Conservation (phyloP, 73 alveolate species). For the Tetrahymena thermophila region DNA sequence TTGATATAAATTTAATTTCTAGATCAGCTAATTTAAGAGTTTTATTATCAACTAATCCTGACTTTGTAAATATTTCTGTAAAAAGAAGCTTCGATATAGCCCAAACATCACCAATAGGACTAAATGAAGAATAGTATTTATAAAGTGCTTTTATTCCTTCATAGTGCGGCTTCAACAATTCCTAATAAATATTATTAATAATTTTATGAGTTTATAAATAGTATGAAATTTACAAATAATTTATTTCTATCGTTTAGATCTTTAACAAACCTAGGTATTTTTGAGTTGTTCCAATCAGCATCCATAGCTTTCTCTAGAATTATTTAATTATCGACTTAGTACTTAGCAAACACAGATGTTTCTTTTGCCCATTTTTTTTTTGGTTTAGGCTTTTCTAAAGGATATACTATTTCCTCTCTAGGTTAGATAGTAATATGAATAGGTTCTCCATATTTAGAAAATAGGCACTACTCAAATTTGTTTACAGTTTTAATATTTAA, state of each 20-base stretch:
- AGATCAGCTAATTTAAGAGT: constrained; percentile 51
- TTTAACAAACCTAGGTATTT: neutral
- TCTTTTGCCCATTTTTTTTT: neutral
- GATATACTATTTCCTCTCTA: neutral
- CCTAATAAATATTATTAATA: neutral
- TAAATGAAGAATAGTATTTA: constrained; percentile 42
- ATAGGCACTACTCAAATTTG: neutral
- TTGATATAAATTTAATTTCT: constrained; percentile 51
- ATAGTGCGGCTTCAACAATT: neutral
- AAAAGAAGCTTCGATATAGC: constrained; percentile 38
- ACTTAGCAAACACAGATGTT: neutral
- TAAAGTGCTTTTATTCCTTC: constrained; percentile 43
- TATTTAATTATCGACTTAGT: neutral
- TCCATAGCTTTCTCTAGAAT: neutral
- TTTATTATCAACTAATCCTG: constrained; percentile 26
- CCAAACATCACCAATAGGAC: constrained; percentile 48
- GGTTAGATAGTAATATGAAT: neutral
- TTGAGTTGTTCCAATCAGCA: neutral
- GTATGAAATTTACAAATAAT: neutral
- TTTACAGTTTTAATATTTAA: neutral
- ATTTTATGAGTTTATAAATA: neutral
- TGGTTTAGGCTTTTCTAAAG: neutral
- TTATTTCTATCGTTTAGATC: neutral
- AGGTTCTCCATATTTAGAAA: neutral
- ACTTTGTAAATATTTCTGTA: constrained; percentile 30